phyloP scores from a whole-genome alignment of 73 alveolate genomes.

The Durusdinium trenchii region DNA sequence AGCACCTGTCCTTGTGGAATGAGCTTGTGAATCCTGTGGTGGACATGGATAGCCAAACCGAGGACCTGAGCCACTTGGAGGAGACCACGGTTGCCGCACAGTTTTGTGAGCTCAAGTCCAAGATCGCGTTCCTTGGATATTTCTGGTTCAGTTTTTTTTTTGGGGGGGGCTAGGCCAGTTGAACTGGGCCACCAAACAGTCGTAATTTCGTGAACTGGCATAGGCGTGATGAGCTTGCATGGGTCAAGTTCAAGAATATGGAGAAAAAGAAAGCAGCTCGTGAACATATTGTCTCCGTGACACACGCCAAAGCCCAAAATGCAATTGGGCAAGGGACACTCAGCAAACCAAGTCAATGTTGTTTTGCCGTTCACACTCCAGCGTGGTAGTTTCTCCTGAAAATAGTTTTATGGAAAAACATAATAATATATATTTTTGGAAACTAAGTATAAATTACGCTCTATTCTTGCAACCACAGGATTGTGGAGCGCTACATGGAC shows the following conservation, averaged over 20 bases:
- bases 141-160: not conserved
- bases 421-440: too few species aligned
- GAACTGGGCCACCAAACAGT: too few species aligned
- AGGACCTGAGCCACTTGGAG: not conserved
- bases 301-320: slow-evolving; percentile 37
- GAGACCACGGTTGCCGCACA: slow-evolving; percentile 22
- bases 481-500: slow-evolving; percentile 19
- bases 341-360: not conserved
- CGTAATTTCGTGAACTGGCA: too few species aligned
- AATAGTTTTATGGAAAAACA: too few species aligned
- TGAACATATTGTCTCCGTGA: not conserved
- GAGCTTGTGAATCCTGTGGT: not conserved
- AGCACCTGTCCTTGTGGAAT: not conserved
- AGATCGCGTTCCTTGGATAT: not conserved
- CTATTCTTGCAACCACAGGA: not conserved
- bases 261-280: not conserved
- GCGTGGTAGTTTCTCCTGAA: too few species aligned
- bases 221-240: not conserved
- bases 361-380: not conserved
- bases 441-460: too few species aligned
- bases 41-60: not conserved
- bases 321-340: slow-evolving; percentile 10
- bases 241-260: not conserved
- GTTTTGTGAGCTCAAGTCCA: not conserved
- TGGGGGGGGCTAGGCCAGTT: not conserved